phyloP scores from a whole-genome alignment of 225 moss, liverwort and hornwort species.

The Neckera pumila region DNA sequence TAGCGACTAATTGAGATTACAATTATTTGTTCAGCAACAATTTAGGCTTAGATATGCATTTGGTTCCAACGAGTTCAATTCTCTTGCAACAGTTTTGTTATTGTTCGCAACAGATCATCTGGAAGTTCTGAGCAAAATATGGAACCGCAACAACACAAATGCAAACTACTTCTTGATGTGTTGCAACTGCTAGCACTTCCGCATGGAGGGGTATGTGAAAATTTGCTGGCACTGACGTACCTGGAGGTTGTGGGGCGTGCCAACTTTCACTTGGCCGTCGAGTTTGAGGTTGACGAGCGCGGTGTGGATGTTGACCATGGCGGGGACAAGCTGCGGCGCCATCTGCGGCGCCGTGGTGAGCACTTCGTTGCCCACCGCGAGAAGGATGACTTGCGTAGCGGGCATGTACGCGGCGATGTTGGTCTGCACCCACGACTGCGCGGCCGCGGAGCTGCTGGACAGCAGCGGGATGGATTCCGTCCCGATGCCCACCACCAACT shows the following conservation, averaged over 20 bases:
- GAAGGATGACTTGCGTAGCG: constrained; percentile 26
- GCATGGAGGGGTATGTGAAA: background rate
- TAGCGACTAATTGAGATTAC: background rate
- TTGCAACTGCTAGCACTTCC: background rate
- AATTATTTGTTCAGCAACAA: background rate
- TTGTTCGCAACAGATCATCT: background rate
- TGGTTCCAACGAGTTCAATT: background rate
- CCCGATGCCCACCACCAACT: constrained; percentile 47
- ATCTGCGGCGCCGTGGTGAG: constrained; percentile 35
- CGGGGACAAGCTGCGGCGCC: constrained; percentile 42
- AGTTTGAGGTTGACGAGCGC: constrained; percentile 66
- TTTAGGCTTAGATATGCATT: background rate
- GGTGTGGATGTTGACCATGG: constrained; percentile 69
- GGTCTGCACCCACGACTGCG: constrained; percentile 64
- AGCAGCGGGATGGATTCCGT: constrained; percentile 54
- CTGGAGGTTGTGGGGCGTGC: constrained; percentile 51
- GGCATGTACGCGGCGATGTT: constrained; percentile 66
- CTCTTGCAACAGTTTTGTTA: background rate
- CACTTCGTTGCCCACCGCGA: constrained; percentile 70
- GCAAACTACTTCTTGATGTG: background rate
- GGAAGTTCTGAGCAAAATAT: background rate
- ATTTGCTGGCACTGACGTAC: background rate
- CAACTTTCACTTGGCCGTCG: constrained; percentile 42
- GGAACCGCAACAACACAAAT: too few species aligned
- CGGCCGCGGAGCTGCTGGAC: constrained; percentile 37